phyloP scores from a whole-genome alignment of 1,284 basidiomycete genomes.

The Neolentinus lepideus region DNA sequence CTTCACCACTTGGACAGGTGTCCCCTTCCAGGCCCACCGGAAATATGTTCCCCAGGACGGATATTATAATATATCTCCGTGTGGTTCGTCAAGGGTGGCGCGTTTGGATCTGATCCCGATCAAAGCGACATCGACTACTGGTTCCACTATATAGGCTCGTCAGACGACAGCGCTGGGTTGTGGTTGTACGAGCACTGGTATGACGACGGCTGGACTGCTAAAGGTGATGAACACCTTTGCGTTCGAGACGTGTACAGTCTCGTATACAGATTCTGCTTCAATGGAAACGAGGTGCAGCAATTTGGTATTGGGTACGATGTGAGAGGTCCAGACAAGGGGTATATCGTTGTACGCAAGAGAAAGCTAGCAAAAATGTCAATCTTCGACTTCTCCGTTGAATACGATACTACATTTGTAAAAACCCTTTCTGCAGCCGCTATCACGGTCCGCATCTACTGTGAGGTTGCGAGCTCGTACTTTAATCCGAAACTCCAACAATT shows the following conservation, averaged over 20 bases:
- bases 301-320: constrained; percentile 1
- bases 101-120: not conserved
- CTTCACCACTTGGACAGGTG: not conserved
- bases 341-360: too few species aligned
- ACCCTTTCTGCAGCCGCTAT: too few species aligned
- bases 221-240: constrained; percentile 1
- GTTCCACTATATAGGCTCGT: not conserved
- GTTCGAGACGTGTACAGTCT: not conserved
- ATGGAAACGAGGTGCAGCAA: not conserved
- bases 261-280: not conserved
- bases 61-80: constrained; percentile 1
- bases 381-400: too few species aligned
- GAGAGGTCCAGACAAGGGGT: not conserved
- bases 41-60: not conserved
- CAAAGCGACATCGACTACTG: not conserved
- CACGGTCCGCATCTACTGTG: too few species aligned
- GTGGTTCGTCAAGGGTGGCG: not conserved
- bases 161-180: not conserved
- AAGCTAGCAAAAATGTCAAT: too few species aligned
- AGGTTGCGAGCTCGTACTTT: too few species aligned
- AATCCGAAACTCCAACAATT: too few species aligned
- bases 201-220: not conserved
- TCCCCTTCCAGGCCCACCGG: not conserved
- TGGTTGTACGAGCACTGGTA: not conserved
- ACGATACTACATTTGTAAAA: too few species aligned